A percentile compares a stretch with the other conserved stretches of the same genome.
phyloP scores from a whole-genome alignment of 2,329 filamentous ascomycete species.

The Diaporthe batatas region DNA sequence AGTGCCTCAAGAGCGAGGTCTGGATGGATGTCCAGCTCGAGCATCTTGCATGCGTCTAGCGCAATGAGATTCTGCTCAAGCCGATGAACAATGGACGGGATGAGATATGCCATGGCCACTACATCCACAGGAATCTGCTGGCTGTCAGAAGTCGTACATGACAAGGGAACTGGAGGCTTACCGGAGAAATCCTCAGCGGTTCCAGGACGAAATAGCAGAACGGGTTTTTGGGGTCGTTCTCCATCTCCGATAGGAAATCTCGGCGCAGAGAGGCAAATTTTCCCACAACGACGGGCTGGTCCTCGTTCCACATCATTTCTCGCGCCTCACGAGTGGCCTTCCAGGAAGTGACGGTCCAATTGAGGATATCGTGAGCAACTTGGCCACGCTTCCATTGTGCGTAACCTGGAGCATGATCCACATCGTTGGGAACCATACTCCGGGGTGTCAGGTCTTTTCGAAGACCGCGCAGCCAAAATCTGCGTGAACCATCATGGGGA shows the following conservation, averaged over 20 bases:
- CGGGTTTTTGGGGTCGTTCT: constrained; percentile 28
- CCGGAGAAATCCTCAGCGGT: constrained; percentile 80
- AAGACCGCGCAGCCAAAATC: constrained; percentile 67
- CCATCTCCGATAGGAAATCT: constrained; percentile 80
- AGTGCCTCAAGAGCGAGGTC: constrained; percentile 86
- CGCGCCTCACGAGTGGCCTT: constrained; percentile 39
- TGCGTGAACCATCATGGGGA: constrained; percentile 72
- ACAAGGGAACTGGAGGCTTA: constrained; percentile 59
- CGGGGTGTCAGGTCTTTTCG: constrained; percentile 71
- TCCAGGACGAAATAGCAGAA: constrained; percentile 80
- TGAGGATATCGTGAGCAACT: constrained; percentile 73
- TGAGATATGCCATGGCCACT: constrained; percentile 79
- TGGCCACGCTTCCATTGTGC: constrained; percentile 56
- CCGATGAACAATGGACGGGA: constrained; percentile 88
- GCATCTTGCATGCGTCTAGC: constrained; percentile 76
- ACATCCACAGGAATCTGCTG: constrained; percentile 74
- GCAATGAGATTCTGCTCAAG: constrained; percentile 86
- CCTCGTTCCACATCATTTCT: constrained; percentile 65
- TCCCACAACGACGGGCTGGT: constrained; percentile 87
- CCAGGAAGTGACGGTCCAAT: constrained; percentile 77
- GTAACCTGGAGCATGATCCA: constrained; percentile 60
- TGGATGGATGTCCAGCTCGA: constrained; percentile 75
- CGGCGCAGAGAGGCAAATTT: constrained; percentile 81
- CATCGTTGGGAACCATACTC: constrained; percentile 73
- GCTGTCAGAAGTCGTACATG: constrained; percentile 42